These are phyloP conservation scores for Vigna unguiculata DNA, from an alignment of 306 rosid species.

Conservation along the genomic window DNA sequence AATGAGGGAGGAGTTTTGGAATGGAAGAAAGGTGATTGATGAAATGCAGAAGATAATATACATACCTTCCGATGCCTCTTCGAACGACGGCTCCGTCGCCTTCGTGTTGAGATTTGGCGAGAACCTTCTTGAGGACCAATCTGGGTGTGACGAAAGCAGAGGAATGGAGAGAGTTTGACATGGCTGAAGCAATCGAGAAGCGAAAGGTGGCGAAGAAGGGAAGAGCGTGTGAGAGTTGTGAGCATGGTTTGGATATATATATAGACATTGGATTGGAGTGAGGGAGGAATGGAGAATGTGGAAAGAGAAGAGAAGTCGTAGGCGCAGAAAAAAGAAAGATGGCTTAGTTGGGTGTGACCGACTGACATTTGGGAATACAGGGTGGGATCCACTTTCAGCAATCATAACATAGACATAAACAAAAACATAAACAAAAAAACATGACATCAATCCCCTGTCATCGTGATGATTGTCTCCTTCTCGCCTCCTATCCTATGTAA, in stretches of 20 bases:
- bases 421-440: neutral
- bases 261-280: neutral
- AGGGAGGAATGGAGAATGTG: neutral
- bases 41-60: neutral
- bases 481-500: too few relatives aligned
- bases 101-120: conserved; percentile 58
- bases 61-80: conserved; percentile 60
- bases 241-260: neutral
- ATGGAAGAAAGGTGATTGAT: neutral
- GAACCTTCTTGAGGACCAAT: conserved; percentile 49
- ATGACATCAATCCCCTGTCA: conserved; percentile 56
- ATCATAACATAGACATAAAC: neutral
- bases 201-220: neutral
- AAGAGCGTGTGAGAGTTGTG: neutral
- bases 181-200: conserved; percentile 24
- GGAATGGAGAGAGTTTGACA: conserved; percentile 46
- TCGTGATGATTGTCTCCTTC: conserved; percentile 36
- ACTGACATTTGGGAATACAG: conserved; percentile 2
- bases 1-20: neutral
- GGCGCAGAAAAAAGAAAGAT: conserved; percentile 24
- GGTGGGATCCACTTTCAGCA: conserved; percentile 47
- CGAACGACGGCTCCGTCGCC: conserved; percentile 59
- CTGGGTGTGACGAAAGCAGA: conserved; percentile 58
- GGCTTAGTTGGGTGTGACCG: conserved; percentile 34
- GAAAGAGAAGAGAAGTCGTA: conserved; percentile 13